Percentiles rank a stretch among this genome's conserved stretches.
Evolutionary conservation across 345 rosid species (phyloP).

Genomic region (Isatis tinctoria): DNA sequence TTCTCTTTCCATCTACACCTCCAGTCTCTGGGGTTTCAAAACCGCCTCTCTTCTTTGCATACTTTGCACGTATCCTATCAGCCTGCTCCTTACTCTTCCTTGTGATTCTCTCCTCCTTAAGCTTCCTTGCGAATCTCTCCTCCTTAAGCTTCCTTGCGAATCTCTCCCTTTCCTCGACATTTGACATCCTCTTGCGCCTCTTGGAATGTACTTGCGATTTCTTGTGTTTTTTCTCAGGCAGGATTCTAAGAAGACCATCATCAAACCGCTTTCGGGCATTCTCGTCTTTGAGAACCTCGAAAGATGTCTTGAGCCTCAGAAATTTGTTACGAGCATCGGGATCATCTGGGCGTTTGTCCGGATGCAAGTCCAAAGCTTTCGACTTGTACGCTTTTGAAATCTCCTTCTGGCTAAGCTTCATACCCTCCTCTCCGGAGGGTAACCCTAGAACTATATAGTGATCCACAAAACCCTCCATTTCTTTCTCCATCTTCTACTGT

Average conservation of each 20-base stretch:
- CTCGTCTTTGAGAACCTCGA: slow-evolving; percentile 72
- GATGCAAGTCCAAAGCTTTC: slow-evolving; percentile 81
- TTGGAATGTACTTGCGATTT: slow-evolving; percentile 56
- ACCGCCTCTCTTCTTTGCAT: slow-evolving; percentile 34
- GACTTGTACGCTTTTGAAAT: slow-evolving; percentile 70
- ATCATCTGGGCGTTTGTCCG: slow-evolving; percentile 81
- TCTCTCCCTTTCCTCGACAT: slow-evolving; percentile 80
- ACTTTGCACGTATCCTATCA: slow-evolving; percentile 65
- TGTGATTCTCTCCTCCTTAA: slow-evolving; percentile 61
- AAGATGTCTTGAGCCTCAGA: slow-evolving; percentile 68
- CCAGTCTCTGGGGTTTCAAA: slow-evolving; percentile 34
- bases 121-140: no score
- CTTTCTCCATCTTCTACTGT: neutral
- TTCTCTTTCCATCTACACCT: slow-evolving; percentile 30
- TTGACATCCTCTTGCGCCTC: slow-evolving; percentile 70
- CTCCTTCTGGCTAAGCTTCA: slow-evolving; percentile 62
- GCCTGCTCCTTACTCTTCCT: slow-evolving; percentile 75
- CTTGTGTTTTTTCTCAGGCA: slow-evolving; percentile 56
- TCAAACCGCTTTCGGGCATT: slow-evolving; percentile 78
- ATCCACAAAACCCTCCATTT: slow-evolving; percentile 57
- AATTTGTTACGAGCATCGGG: slow-evolving; percentile 75
- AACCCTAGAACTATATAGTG: slow-evolving; percentile 80
- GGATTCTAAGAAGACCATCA: slow-evolving; percentile 73
- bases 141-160: slow-evolving; percentile 56
- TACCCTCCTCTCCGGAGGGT: slow-evolving; percentile 84